These are phyloP conservation scores for Blyttiomyces sp. DNA, from an alignment of 371 early-diverging fungal species.

Conservation along the genomic window DNA sequence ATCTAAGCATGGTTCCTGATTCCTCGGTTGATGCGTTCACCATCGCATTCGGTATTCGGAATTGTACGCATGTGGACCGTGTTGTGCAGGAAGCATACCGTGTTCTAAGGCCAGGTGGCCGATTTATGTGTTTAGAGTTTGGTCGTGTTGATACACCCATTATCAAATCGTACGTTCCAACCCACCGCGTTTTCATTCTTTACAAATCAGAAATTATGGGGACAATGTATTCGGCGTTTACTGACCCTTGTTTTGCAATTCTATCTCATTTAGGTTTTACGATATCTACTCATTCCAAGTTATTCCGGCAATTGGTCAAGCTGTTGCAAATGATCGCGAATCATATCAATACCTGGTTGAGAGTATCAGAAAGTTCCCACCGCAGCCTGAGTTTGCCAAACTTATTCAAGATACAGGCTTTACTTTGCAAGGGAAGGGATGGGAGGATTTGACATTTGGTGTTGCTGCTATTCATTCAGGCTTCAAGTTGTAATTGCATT, in stretches of 20 bases:
- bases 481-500: slow-evolving; percentile 65
- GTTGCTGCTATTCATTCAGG: slow-evolving; percentile 94
- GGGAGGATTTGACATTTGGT: slow-evolving; percentile 93
- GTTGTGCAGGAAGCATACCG: slow-evolving; percentile 89
- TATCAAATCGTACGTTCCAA: slow-evolving; percentile 64
- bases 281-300: slow-evolving; percentile 92
- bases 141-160: slow-evolving; percentile 86
- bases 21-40: slow-evolving; percentile 88
- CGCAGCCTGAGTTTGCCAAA: slow-evolving; percentile 84
- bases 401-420: slow-evolving; percentile 92
- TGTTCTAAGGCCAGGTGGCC: slow-evolving; percentile 91
- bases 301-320: slow-evolving; percentile 85
- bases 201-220: no score
- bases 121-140: slow-evolving; percentile 94
- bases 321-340: slow-evolving; percentile 85
- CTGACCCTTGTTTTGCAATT: not conserved
- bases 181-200: no score
- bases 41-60: slow-evolving; percentile 95
- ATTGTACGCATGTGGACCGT: slow-evolving; percentile 89
- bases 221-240: not conserved
- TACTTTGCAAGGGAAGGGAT: slow-evolving; percentile 81
- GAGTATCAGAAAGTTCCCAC: slow-evolving; percentile 90
- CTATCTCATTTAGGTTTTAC: slow-evolving; percentile 57
- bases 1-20: slow-evolving; percentile 68
- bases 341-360: slow-evolving; percentile 98